phyloP scores from a whole-genome alignment of 2,329 filamentous ascomycete species.

The Hyphodiscus sp. region DNA sequence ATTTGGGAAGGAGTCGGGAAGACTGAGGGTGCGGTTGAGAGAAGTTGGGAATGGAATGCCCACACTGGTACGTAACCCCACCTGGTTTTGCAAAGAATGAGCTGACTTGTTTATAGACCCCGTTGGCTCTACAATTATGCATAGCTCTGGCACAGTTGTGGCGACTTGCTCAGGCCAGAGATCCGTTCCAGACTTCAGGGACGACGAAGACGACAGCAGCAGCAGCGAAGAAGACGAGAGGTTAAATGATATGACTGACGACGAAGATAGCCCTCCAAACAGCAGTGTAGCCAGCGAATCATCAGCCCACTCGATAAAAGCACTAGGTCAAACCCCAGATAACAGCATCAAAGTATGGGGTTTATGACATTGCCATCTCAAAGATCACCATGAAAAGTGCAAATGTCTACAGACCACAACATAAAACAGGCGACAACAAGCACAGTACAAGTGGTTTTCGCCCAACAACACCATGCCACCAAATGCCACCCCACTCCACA shows the following conservation, averaged over 20 bases:
- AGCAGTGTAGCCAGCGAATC: not conserved
- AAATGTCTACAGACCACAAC: too few species aligned
- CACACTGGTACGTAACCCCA: conserved; percentile 25
- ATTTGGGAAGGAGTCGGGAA: conserved; percentile 53
- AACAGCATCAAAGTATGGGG: conserved; percentile 43
- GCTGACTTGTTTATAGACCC: conserved; percentile 18
- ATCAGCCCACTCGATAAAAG: not conserved
- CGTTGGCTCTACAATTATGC: conserved; percentile 26
- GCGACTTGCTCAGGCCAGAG: conserved; percentile 31
- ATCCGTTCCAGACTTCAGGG: conserved; percentile 8
- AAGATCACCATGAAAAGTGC: too few species aligned
- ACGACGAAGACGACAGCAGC: conserved; percentile 1
- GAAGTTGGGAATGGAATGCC: conserved; percentile 28
- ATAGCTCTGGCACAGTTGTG: conserved; percentile 28
- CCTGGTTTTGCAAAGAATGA: not conserved
- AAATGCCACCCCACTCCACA: too few species aligned
- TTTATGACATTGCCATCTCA: conserved; percentile 24
- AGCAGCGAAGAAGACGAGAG: conserved; percentile 4
- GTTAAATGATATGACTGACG: conserved; percentile 7
- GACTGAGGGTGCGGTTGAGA: conserved; percentile 33
- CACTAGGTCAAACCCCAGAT: conserved; percentile 25
- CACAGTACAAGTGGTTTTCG: too few species aligned
- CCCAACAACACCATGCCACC: too few species aligned
- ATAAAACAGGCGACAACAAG: not conserved
- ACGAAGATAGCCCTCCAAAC: conserved; percentile 4